A percentile compares a stretch with the other conserved stretches of the same genome.
phyloP scores from a whole-genome alignment of 441 rosid genomes.

The Lepidium campestre region DNA sequence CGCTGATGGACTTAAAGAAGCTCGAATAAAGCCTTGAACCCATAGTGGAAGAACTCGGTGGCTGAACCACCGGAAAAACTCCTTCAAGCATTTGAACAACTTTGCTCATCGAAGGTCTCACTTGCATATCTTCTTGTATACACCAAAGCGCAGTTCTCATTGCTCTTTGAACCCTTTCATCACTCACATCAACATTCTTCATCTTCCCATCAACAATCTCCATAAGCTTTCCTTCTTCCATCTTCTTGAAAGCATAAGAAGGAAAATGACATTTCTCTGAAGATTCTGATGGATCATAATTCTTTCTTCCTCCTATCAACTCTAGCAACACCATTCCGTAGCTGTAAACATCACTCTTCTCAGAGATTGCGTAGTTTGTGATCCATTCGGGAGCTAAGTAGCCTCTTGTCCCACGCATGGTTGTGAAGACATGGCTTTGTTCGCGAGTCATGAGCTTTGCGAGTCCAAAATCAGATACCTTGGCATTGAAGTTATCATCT shows the following conservation, averaged over 20 bases:
- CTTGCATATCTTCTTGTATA: conserved; percentile 79
- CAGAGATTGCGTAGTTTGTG: conserved; percentile 89
- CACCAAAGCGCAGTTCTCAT: conserved; percentile 91
- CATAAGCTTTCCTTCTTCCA: conserved; percentile 75
- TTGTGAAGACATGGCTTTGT: conserved; percentile 89
- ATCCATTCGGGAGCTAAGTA: conserved; percentile 97
- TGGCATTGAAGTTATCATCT: conserved; percentile 65
- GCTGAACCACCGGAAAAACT: conserved; percentile 53
- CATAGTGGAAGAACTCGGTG: conserved; percentile 61
- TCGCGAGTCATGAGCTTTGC: conserved; percentile 93
- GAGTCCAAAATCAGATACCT: conserved; percentile 92
- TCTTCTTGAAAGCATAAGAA: conserved; percentile 80
- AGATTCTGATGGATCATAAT: conserved; percentile 47
- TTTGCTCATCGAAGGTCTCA: conserved; percentile 80
- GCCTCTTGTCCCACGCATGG: conserved; percentile 89
- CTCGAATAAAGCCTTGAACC: conserved; percentile 54
- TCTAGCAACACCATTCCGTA: conserved; percentile 88
- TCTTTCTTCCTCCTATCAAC: conserved; percentile 87
- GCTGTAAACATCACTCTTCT: conserved; percentile 91
- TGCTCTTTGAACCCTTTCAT: conserved; percentile 46
- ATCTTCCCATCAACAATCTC: conserved; percentile 65
- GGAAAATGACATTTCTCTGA: conserved; percentile 88
- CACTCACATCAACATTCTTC: conserved; percentile 33
- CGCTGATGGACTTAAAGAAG: conserved; percentile 46
- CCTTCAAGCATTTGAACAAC: conserved; percentile 98